phyloP scores from a whole-genome alignment of 2,329 filamentous ascomycete genomes.

The Lachnellula suecica region DNA sequence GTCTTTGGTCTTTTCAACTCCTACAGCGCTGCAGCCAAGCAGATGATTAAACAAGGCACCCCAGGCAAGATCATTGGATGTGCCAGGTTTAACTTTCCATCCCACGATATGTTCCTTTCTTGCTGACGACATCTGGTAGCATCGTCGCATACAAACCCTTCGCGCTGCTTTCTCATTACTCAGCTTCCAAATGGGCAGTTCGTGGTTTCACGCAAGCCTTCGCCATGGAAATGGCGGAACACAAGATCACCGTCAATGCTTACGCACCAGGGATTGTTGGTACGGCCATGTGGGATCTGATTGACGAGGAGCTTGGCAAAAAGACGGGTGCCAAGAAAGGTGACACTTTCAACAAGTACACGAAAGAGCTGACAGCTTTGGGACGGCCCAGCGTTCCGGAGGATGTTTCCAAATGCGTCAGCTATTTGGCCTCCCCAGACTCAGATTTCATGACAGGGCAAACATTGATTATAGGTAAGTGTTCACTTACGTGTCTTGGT shows the following conservation, averaged over 20 bases:
- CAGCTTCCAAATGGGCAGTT: conserved; percentile 65
- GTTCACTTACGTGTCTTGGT: neutral
- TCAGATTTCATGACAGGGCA: conserved; percentile 66
- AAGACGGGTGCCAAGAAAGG: conserved; percentile 49
- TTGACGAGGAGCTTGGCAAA: conserved; percentile 59
- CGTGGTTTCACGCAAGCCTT: conserved; percentile 65
- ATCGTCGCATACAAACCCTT: conserved; percentile 63
- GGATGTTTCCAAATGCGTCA: conserved; percentile 63
- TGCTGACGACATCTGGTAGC: conserved; percentile 3
- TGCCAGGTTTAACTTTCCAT: conserved; percentile 22
- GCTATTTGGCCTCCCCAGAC: conserved; percentile 58
- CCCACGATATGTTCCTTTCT: neutral
- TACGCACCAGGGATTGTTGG: conserved; percentile 67
- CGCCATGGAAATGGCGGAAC: conserved; percentile 63
- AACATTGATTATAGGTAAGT: conserved; percentile 53
- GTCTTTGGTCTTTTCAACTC: conserved; percentile 66
- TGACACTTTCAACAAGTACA: conserved; percentile 55
- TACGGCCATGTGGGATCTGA: conserved; percentile 68
- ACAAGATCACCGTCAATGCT: conserved; percentile 66
- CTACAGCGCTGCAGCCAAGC: conserved; percentile 60
- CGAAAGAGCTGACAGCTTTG: conserved; percentile 52
- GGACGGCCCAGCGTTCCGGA: conserved; percentile 58
- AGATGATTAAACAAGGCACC: conserved; percentile 61
- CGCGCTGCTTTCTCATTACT: conserved; percentile 59
- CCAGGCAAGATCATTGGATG: conserved; percentile 34